These are phyloP conservation scores for Fusarium incarnatum DNA, from an alignment of 2,329 filamentous ascomycete genomes.

Conservation along the genomic window DNA sequence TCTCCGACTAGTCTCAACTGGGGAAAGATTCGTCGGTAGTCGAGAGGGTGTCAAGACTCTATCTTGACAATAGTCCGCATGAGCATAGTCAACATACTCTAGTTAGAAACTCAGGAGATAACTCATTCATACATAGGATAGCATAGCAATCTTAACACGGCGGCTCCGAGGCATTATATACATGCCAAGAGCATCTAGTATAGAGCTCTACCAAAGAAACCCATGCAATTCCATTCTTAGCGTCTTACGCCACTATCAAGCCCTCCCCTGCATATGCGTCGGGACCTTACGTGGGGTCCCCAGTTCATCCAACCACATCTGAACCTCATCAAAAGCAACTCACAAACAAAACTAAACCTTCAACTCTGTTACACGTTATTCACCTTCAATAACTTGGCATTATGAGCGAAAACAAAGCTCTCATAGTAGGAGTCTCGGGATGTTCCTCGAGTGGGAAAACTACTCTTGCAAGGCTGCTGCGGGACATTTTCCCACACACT, in stretches of 20 bases:
- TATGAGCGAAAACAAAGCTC: conserved; percentile 58
- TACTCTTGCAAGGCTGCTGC: conserved; percentile 85
- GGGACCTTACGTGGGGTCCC: conserved; percentile 8
- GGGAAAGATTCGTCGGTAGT: conserved; percentile 1
- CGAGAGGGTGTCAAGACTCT: neutral
- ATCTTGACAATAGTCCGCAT: neutral
- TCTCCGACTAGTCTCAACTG: conserved; percentile 7
- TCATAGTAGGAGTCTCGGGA: conserved; percentile 86
- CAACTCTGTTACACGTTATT: neutral
- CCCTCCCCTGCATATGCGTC: conserved; percentile 17
- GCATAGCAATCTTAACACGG: neutral
- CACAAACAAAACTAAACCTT: neutral
- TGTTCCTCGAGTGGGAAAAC: conserved; percentile 96
- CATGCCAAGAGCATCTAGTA: neutral
- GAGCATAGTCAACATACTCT: neutral
- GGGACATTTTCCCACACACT: conserved; percentile 80
- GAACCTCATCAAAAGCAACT: conserved; percentile 6
- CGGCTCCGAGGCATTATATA: neutral
- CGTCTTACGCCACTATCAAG: conserved; percentile 21
- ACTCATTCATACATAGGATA: neutral
- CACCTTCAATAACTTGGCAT: neutral
- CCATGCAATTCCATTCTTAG: conserved; percentile 13
- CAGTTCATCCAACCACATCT: neutral
- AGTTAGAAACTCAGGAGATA: no score
- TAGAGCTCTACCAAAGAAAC: neutral